Conservation (phyloP, 257 asterid species). For the Buddleja alternifolia region DNA sequence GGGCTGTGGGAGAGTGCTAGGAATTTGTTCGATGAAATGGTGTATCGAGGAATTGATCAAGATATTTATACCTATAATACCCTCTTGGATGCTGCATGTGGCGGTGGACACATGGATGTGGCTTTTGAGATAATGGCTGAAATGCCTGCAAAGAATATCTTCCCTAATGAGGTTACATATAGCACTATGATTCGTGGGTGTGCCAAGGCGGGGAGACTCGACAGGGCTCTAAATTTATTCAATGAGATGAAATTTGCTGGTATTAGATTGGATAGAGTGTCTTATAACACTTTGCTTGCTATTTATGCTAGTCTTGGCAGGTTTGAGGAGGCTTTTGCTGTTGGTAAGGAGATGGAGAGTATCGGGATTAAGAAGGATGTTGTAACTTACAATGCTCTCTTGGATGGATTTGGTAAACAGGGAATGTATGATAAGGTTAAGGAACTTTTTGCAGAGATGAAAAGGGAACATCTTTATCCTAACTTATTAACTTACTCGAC, state of each 20-base stretch:
- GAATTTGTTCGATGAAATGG: conserved; percentile 76
- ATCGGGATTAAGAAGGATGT: conserved; percentile 91
- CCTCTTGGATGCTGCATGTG: conserved; percentile 83
- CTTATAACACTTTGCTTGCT: conserved; percentile 82
- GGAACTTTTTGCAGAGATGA: conserved; percentile 77
- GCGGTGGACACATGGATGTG: conserved; percentile 75
- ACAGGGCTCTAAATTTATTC: conserved; percentile 71
- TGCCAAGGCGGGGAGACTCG: conserved; percentile 78
- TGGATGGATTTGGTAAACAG: conserved; percentile 93
- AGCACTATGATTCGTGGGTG: conserved; percentile 94
- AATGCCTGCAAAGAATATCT: conserved; percentile 64
- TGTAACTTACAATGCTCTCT: conserved; percentile 83
- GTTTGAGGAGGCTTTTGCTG: conserved; percentile 78
- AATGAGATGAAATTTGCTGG: conserved; percentile 88
- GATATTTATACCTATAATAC: conserved; percentile 93
- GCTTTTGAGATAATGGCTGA: conserved; percentile 83
- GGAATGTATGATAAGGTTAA: conserved; percentile 77
- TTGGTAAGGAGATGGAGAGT: conserved; percentile 89
- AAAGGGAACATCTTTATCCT: conserved; percentile 62
- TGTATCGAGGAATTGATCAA: conserved; percentile 68
- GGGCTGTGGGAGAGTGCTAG: conserved; percentile 82
- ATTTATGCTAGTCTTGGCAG: conserved; percentile 86
- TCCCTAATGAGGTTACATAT: conserved; percentile 86
- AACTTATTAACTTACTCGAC: conserved; percentile 85
- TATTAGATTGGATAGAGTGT: conserved; percentile 78